Evolutionary conservation across 1,284 basidiomycete species (phyloP).

Genomic region (Sporisorium reilianum): DNA sequence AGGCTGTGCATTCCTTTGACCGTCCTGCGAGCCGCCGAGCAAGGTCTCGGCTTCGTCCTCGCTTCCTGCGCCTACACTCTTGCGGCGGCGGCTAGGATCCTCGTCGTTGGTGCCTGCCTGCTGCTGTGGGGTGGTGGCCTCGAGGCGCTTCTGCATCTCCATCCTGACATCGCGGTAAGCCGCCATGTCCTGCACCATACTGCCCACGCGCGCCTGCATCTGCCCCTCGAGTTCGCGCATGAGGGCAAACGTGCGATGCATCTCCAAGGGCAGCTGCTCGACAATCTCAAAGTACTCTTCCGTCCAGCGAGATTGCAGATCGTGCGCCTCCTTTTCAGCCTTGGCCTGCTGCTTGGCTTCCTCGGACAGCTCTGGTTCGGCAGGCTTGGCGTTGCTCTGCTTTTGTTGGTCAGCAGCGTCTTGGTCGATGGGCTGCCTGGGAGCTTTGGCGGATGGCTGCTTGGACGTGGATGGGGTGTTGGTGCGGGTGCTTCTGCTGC

Average conservation of each 20-base stretch:
- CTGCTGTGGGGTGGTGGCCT: background rate
- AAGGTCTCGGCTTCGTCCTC: slow-evolving; percentile 45
- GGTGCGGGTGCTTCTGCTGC: slow-evolving; percentile 11
- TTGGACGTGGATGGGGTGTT: slow-evolving; percentile 4
- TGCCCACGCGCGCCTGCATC: slow-evolving; percentile 66
- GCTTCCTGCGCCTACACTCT: slow-evolving; percentile 8
- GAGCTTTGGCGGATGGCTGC: slow-evolving; percentile 7
- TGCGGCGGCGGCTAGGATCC: background rate
- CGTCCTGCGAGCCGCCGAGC: slow-evolving; percentile 27
- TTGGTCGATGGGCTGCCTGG: background rate
- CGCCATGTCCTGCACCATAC: slow-evolving; percentile 26
- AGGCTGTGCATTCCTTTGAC: background rate
- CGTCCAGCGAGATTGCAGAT: slow-evolving; percentile 55
- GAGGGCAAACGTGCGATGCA: slow-evolving; percentile 82
- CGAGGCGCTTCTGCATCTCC: slow-evolving; percentile 21
- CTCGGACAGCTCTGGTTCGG: slow-evolving; percentile 29
- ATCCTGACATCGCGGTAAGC: slow-evolving; percentile 40
- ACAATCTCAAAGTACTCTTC: slow-evolving; percentile 72
- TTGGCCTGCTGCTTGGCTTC: slow-evolving; percentile 35
- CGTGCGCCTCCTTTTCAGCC: slow-evolving; percentile 46
- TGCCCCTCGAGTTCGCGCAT: slow-evolving; percentile 86
- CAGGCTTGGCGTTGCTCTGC: slow-evolving; percentile 2
- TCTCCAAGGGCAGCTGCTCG: slow-evolving; percentile 85
- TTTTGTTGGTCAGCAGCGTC: background rate
- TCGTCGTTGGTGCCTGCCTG: background rate